Percentiles rank a stretch among this genome's conserved stretches.
Evolutionary conservation across 768 basidiomycete genomes (phyloP).

Genomic region (Gyrodon lividus): DNA sequence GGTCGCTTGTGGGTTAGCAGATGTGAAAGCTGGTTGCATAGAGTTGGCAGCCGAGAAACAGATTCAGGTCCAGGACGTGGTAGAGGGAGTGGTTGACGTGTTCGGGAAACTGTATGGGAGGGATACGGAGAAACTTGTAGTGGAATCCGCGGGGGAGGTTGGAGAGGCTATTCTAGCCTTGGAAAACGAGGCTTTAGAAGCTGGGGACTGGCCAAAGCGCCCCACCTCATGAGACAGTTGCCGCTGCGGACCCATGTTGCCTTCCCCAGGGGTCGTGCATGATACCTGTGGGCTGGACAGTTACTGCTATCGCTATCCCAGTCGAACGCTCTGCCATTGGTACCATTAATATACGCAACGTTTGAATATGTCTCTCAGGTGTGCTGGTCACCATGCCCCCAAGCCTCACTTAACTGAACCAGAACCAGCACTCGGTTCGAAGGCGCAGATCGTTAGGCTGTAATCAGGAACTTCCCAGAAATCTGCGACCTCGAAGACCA

Average conservation of each 20-base stretch:
- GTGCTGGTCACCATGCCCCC: too few relatives aligned
- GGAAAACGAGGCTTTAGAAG: conserved; percentile 43
- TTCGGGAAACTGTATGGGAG: conserved; percentile 51
- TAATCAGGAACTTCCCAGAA: too few relatives aligned
- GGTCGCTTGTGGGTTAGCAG: conserved; percentile 86
- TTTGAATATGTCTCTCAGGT: too few relatives aligned
- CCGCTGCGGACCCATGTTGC: neutral
- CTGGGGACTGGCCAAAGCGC: conserved; percentile 40
- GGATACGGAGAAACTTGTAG: conserved; percentile 44
- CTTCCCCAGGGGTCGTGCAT: neutral
- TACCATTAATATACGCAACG: too few relatives aligned
- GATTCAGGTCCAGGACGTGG: conserved; percentile 48
- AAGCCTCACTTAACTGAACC: too few relatives aligned
- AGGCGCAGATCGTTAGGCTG: too few relatives aligned
- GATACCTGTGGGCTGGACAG: too few relatives aligned
- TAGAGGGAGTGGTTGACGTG: conserved; percentile 46
- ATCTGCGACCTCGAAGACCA: too few relatives aligned
- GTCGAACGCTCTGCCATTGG: too few relatives aligned
- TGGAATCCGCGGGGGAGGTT: conserved; percentile 44
- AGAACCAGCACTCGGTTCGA: too few relatives aligned
- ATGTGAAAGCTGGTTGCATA: conserved; percentile 77
- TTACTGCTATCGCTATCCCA: too few relatives aligned
- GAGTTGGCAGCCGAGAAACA: conserved; percentile 41
- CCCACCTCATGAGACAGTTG: conserved; percentile 11
- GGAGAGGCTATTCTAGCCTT: conserved; percentile 45